Base-by-base conservation (phyloP, 2,329 filamentous ascomycete species). In the Pseudocercospora fijiensis region DNA sequence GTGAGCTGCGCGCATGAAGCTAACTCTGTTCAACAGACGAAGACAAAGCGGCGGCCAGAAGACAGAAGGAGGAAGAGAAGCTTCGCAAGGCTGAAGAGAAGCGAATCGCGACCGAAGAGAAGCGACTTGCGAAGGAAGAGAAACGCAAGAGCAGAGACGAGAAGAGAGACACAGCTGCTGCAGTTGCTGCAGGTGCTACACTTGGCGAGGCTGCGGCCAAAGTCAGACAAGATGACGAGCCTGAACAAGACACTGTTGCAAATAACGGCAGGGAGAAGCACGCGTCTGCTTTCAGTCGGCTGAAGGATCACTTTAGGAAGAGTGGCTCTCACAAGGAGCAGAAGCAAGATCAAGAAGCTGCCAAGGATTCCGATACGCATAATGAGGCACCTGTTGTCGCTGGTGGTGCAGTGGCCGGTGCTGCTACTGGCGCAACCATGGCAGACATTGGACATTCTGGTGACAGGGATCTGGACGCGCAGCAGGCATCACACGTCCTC, bases 11-110 rank as follows among this genome's bases (percentile, higher is more conserved):
- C 18, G 2, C 10, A 13, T n/a, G 26, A 28, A 4, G 65, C 65
- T 70, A 55, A 69, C 61, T 11, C 16, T 24, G 26, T 37, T 24
- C 4, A 24, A 11, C 77, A 86, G 81, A 81, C 18, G 82, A 85
- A 60, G 83, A 86, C 66, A 88, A 85, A 73, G 77, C 75, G 28
- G 77, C 77, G 9, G 74, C 76, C 9, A 79, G 76, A 64, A 76
- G 78, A 10, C 80, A 79, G 65, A 86, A 81, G 60, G 81, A 83
- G 9, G 83, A 77, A 2, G 80, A 80, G 58, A 81, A 83, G 71
- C 78, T 80, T 1, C 80, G 78, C 49, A 84, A 81, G 67, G 79
- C 80, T 1, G 84, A 86, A 67, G 82, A 86, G 66, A 86, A 84
- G 71, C 80, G 72, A 1, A 20, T 75, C 10, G 65, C 64, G n/a